Conservation (phyloP, 2,329 filamentous ascomycete species). For the Knufia petricola region DNA sequence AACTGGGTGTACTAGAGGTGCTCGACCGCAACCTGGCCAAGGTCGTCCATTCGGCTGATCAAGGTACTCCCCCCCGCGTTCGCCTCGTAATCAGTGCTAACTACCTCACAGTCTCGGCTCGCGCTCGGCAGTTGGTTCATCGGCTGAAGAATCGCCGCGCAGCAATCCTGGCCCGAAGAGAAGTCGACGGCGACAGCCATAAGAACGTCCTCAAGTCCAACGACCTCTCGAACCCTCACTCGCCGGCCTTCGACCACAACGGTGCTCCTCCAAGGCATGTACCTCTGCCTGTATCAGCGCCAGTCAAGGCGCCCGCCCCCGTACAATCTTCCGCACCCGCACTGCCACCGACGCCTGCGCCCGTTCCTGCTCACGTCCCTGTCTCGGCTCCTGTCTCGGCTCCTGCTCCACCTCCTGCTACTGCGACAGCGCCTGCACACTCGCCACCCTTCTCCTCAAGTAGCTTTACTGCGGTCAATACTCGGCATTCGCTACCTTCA, state of each 20-base stretch:
- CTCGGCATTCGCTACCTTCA: slow-evolving; percentile 33
- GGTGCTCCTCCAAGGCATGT: slow-evolving; percentile 13
- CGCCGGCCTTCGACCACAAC: slow-evolving; percentile 21
- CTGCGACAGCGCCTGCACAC: neutral
- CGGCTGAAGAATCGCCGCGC: slow-evolving; percentile 64
- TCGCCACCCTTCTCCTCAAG: slow-evolving; percentile 28
- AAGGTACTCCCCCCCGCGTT: slow-evolving; percentile 39
- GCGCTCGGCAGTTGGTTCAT: slow-evolving; percentile 71
- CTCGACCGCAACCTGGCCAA: slow-evolving; percentile 67
- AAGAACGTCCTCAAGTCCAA: slow-evolving; percentile 13
- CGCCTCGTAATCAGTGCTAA: slow-evolving; percentile 5
- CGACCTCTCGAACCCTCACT: slow-evolving; percentile 18
- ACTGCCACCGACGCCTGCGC: slow-evolving; percentile 19
- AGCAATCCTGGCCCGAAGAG: slow-evolving; percentile 59
- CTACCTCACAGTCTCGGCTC: slow-evolving; percentile 48
- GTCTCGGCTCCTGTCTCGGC: neutral
- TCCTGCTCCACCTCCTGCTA: neutral
- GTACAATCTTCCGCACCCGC: no score
- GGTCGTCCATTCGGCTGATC: slow-evolving; percentile 72
- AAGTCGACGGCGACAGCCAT: slow-evolving; percentile 35
- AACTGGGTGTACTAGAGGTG: slow-evolving; percentile 74
- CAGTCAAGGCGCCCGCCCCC: no score
- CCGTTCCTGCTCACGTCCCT: slow-evolving; percentile 4
- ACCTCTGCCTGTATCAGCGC: neutral
- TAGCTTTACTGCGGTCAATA: slow-evolving; percentile 53